phyloP scores from a whole-genome alignment of 345 rosid species.

The Carallia brachiata region DNA sequence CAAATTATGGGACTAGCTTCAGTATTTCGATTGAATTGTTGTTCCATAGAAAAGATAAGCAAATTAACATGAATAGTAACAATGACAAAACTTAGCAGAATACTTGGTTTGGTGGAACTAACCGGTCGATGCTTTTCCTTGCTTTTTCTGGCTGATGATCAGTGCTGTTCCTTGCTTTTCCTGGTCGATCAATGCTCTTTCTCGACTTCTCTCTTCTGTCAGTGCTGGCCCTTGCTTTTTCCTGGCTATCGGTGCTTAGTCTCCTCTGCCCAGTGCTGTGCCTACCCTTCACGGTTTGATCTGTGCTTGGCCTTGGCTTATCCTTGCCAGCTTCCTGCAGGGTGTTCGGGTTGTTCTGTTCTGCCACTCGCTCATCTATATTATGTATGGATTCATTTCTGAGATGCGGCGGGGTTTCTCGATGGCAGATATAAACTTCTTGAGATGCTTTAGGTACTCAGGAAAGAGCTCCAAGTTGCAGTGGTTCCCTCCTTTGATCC shows the following conservation, averaged over 20 bases:
- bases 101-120: conserved; percentile 11
- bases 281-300: conserved; percentile 40
- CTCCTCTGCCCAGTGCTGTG: conserved; percentile 44
- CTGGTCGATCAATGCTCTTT: conserved; percentile 47
- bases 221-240: conserved; percentile 45
- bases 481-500: conserved; percentile 84
- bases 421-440: conserved; percentile 68
- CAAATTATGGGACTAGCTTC: too few species aligned
- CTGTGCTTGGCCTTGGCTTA: conserved; percentile 35
- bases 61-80: background rate
- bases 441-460: conserved; percentile 70
- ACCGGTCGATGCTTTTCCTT: conserved; percentile 85
- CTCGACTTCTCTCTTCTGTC: conserved; percentile 54
- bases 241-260: conserved; percentile 47
- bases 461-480: conserved; percentile 79
- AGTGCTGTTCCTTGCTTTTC: conserved; percentile 57
- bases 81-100: background rate
- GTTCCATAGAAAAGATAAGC: background rate
- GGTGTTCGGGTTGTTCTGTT: conserved; percentile 15
- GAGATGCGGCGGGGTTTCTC: conserved; percentile 49
- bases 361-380: conserved; percentile 11
- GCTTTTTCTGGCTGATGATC: conserved; percentile 63
- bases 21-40: too few species aligned
- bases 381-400: conserved; percentile 22
- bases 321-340: conserved; percentile 19